Percentiles rank a stretch among this genome's conserved stretches.
These are phyloP conservation scores for Scleroderma citrinum DNA, from an alignment of 768 basidiomycete genomes.

Conservation along the genomic window DNA sequence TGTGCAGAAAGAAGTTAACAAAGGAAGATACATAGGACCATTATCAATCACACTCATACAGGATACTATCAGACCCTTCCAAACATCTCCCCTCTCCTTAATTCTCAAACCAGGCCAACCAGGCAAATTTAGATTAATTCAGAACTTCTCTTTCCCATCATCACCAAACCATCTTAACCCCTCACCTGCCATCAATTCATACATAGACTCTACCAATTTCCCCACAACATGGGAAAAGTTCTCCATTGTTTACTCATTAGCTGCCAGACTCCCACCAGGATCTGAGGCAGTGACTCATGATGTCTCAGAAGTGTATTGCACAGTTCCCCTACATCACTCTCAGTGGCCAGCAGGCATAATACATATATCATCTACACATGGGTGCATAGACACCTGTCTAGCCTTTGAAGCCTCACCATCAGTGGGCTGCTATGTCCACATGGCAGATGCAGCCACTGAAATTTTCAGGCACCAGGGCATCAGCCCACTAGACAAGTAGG, in stretches of 20 bases:
- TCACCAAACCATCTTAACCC: background rate
- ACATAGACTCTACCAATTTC: conserved; percentile 18
- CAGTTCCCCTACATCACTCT: conserved; percentile 21
- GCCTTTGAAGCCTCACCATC: conserved; percentile 1
- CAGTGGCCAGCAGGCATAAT: conserved; percentile 27
- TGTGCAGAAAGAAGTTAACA: background rate
- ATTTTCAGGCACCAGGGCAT: conserved; percentile 1
- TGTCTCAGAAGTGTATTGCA: conserved; percentile 30
- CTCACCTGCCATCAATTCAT: conserved; percentile 1
- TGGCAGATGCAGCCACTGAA: conserved; percentile 4
- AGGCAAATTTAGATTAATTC: no score
- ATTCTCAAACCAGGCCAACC: conserved; percentile 14
- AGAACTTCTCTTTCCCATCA: conserved; percentile 14
- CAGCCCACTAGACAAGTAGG: background rate
- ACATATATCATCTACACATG: conserved; percentile 12
- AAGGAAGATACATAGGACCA: conserved; percentile 15
- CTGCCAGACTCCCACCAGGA: conserved; percentile 21
- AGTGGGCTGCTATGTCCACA: background rate
- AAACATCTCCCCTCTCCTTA: conserved; percentile 14
- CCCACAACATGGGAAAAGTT: no score
- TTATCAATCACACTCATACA: background rate
- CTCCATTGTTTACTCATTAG: conserved; percentile 31
- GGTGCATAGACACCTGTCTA: conserved; percentile 4
- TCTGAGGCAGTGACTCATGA: conserved; percentile 28
- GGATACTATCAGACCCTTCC: conserved; percentile 11